Conservation (phyloP, 2,329 filamentous ascomycete genomes). For the Alternaria burnsii region DNA sequence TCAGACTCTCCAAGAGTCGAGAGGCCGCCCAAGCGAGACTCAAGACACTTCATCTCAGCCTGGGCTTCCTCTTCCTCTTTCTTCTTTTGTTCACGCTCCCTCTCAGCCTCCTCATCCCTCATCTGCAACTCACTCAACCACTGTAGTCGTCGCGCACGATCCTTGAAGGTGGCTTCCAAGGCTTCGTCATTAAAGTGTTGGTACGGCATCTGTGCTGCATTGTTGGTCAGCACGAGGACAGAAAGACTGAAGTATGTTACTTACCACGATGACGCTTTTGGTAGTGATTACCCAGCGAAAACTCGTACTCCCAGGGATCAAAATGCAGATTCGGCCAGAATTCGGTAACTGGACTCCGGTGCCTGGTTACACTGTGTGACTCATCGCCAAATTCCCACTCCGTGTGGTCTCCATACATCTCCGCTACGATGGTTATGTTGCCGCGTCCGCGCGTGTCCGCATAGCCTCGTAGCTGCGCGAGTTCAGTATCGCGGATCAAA, state of each 20-base stretch:
- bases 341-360: conserved; percentile 7
- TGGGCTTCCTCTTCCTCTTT: not conserved
- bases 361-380: not conserved
- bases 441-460: not conserved
- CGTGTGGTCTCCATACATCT: conserved; percentile 10
- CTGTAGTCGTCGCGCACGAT: not conserved
- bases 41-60: too few species aligned
- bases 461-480: not conserved
- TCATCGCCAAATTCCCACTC: conserved; percentile 5
- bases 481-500: not conserved
- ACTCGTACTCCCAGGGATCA: not conserved
- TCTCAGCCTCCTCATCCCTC: not conserved
- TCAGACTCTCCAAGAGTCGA: not conserved
- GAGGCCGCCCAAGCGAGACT: not conserved
- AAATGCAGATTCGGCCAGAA: conserved; percentile 11
- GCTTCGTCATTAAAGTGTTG: not conserved
- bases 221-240: not conserved
- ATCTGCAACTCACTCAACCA: not conserved
- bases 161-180: not conserved
- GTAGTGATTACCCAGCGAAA: not conserved
- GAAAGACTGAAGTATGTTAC: not conserved
- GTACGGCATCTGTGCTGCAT: not conserved
- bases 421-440: not conserved
- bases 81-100: not conserved
- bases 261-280: not conserved